A percentile compares a stretch with the other conserved stretches of the same genome.
Conservation (phyloP, 2,329 filamentous ascomycete genomes). For the Plectosphaerella cucumerina region DNA sequence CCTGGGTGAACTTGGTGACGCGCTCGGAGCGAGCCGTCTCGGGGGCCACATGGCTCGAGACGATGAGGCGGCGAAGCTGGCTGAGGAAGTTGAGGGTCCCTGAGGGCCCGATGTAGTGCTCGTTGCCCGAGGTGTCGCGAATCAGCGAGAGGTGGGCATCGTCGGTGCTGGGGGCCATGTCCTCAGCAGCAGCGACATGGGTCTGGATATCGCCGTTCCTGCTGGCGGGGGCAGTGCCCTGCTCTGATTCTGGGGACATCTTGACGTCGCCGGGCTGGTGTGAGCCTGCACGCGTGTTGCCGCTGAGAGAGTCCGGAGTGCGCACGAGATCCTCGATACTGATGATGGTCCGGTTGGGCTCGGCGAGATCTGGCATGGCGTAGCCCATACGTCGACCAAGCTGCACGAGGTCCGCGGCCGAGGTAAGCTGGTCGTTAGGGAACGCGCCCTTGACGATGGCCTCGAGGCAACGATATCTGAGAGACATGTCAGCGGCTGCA, state of each 20-base stretch:
- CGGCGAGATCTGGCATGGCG: conserved; percentile 26
- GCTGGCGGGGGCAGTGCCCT: neutral
- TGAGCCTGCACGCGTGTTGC: neutral
- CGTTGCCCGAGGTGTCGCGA: conserved; percentile 26
- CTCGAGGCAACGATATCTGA: conserved; percentile 28
- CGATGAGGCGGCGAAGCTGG: conserved; percentile 25
- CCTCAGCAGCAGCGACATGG: neutral
- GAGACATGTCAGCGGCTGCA: neutral
- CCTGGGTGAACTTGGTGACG: conserved; percentile 16
- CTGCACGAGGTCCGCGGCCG: conserved; percentile 21
- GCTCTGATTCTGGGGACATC: neutral
- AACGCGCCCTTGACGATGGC: conserved; percentile 29
- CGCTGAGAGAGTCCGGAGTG: neutral
- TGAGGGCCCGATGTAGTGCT: conserved; percentile 32
- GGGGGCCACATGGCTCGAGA: conserved; percentile 13
- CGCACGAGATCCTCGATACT: conserved; percentile 14
- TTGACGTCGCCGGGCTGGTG: neutral
- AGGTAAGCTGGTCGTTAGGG: conserved; percentile 23
- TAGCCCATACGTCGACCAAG: conserved; percentile 25
- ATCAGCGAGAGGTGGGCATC: conserved; percentile 20
- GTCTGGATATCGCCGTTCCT: neutral
- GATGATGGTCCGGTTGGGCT: conserved; percentile 9
- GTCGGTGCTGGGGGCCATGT: conserved; percentile 5
- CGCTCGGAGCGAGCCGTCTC: conserved; percentile 1
- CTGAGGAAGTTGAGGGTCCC: conserved; percentile 30